phyloP scores from a whole-genome alignment of 495 filamentous ascomycete genomes.

The Aspergillus affinis region DNA sequence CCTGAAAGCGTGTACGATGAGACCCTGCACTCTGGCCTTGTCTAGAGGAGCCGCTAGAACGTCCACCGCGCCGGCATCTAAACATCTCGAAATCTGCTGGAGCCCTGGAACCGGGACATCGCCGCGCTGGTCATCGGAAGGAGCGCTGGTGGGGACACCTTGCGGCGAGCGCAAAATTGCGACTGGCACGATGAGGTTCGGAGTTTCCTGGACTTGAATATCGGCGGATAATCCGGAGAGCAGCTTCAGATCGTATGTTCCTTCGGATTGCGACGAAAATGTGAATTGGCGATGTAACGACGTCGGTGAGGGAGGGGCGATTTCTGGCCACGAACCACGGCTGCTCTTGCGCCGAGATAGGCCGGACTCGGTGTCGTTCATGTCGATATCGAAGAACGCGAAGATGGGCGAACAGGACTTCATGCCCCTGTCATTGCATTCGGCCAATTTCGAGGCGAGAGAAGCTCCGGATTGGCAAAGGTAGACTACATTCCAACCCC shows the following conservation, averaged over 20 bases:
- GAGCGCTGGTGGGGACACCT: conserved; percentile 24
- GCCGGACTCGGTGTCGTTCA: conserved; percentile 31
- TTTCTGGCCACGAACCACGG: conserved; percentile 39
- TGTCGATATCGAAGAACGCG: conserved; percentile 69
- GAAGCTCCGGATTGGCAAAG: conserved; percentile 68
- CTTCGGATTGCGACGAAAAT: conserved; percentile 49
- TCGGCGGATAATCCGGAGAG: conserved; percentile 68
- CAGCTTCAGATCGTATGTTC: conserved; percentile 66
- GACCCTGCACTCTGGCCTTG: conserved; percentile 63
- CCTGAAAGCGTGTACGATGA: conserved; percentile 81
- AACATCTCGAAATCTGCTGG: conserved; percentile 58
- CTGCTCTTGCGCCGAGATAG: conserved; percentile 37
- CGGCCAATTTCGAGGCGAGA: conserved; percentile 67
- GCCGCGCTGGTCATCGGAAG: conserved; percentile 41
- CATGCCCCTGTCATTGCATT: conserved; percentile 63
- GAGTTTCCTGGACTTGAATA: conserved; percentile 65
- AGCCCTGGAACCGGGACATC: conserved; percentile 39
- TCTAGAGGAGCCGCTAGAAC: conserved; percentile 77
- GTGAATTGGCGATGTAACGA: conserved; percentile 44
- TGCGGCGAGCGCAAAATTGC: conserved; percentile 56
- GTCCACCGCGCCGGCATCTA: conserved; percentile 84
- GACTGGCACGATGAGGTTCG: conserved; percentile 74
- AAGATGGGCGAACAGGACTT: conserved; percentile 68
- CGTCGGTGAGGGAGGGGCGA: conserved; percentile 33
- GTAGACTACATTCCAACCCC: conserved; percentile 54